Conservation (phyloP, 495 filamentous ascomycete genomes). For the Podospora conica region DNA sequence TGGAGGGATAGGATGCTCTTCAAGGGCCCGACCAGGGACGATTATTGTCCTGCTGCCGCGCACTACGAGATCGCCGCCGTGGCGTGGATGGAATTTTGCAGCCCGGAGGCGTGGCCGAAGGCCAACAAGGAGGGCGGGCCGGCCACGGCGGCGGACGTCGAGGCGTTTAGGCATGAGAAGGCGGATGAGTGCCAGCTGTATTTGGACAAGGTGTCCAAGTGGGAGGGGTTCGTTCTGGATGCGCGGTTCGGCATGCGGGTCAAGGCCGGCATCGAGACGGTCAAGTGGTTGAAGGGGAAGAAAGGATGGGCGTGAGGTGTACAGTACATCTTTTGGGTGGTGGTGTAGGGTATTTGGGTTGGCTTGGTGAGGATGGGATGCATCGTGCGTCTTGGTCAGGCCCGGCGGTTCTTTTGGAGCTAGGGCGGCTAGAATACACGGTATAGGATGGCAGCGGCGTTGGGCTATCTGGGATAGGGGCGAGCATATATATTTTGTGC, state of each 20-base stretch:
- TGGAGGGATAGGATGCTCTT: constrained; percentile 45
- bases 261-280: constrained; percentile 68
- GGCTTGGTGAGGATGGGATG: not conserved
- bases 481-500: not conserved
- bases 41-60: constrained; percentile 74
- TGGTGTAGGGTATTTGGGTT: not conserved
- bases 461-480: not conserved
- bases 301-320: constrained; percentile 30
- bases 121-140: not conserved
- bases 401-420: not conserved
- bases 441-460: not conserved
- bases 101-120: constrained; percentile 21
- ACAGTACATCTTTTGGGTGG: not conserved
- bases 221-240: constrained; percentile 85
- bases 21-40: constrained; percentile 69
- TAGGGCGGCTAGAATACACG: not conserved
- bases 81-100: constrained; percentile 60
- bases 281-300: constrained; percentile 57
- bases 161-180: constrained; percentile 46
- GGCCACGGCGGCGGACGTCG: constrained; percentile 18
- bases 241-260: constrained; percentile 79
- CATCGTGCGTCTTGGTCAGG: not conserved
- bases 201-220: constrained; percentile 71
- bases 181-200: constrained; percentile 63
- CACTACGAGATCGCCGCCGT: constrained; percentile 86